phyloP scores from a whole-genome alignment of 495 filamentous ascomycete species.

The Hypoxylon subgilvum region DNA sequence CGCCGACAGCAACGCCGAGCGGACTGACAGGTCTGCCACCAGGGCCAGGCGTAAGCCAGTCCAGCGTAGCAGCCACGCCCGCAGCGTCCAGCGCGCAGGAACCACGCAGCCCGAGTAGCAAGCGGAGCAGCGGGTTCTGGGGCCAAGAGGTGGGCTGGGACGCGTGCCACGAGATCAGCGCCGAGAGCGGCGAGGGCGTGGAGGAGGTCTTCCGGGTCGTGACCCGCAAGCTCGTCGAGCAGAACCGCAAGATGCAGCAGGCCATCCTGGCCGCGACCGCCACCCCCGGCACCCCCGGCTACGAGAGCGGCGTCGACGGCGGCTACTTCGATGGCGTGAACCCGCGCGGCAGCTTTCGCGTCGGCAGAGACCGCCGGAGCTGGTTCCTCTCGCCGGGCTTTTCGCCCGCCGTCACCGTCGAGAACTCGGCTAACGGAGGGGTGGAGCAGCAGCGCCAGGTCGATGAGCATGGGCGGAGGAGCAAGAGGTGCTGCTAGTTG shows the following conservation, averaged over 20 bases:
- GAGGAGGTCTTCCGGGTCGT: conserved; percentile 98
- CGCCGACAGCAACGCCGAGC: conserved; percentile 60
- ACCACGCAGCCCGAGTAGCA: conserved; percentile 70
- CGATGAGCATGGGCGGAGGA: conserved; percentile 39
- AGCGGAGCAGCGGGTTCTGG: conserved; percentile 85
- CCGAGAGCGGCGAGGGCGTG: conserved; percentile 92
- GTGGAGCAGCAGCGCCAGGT: conserved; percentile 40
- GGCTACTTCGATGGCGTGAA: conserved; percentile 50
- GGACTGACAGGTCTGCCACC: conserved; percentile 33
- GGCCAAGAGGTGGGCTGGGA: conserved; percentile 93
- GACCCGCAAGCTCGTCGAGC: conserved; percentile 91
- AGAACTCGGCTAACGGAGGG: conserved; percentile 42
- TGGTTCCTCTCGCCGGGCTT: conserved; percentile 64
- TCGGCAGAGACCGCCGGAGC: conserved; percentile 66
- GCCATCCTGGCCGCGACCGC: conserved; percentile 54
- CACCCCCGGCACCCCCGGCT: conserved; percentile 44
- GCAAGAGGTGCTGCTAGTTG: conserved; percentile 58
- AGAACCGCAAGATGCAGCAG: conserved; percentile 73
- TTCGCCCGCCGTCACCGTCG: conserved; percentile 56
- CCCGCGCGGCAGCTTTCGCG: conserved; percentile 63
- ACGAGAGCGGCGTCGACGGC: conserved; percentile 29
- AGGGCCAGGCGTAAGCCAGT: conserved; percentile 25
- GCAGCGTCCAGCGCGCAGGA: conserved; percentile 46
- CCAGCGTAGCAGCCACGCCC: conserved; percentile 28
- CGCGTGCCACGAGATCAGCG: conserved; percentile 94